phyloP scores from a whole-genome alignment of 2,329 filamentous ascomycete genomes.

The Colletotrichum brevisporum region DNA sequence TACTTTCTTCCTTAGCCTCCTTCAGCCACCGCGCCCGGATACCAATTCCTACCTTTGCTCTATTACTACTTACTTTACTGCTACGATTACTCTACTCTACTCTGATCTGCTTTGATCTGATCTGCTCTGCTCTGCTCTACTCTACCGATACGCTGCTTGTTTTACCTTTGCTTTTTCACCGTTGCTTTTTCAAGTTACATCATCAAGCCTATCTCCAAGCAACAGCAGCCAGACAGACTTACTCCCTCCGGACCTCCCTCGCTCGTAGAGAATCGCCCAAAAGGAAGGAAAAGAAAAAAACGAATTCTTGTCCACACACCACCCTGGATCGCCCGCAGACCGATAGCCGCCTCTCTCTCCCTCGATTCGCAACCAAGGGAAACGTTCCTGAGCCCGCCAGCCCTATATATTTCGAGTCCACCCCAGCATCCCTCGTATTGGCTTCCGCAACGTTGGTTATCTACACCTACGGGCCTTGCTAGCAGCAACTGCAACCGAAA shows the following conservation, averaged over 20 bases:
- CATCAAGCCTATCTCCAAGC: conserved; percentile 28
- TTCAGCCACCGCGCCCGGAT: conserved; percentile 37
- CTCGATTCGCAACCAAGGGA: conserved; percentile 21
- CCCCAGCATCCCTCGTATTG: conserved; percentile 7
- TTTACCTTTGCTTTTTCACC: conserved; percentile 40
- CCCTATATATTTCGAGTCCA: conserved; percentile 30
- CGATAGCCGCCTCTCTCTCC: conserved; percentile 22
- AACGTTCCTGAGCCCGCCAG: neutral
- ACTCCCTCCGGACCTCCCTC: conserved; percentile 22
- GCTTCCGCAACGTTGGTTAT: neutral
- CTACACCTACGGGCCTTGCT: neutral
- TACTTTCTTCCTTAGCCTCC: conserved; percentile 38
- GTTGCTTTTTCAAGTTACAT: conserved; percentile 39
- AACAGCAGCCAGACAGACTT: neutral
- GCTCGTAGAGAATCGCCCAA: conserved; percentile 30
- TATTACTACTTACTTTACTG: no score
- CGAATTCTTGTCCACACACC: conserved; percentile 31
- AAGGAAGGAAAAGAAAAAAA: conserved; percentile 10
- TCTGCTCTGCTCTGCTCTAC: neutral
- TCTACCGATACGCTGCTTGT: conserved; percentile 21
- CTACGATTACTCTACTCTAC: no score
- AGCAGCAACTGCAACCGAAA: conserved; percentile 9
- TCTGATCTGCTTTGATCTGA: neutral
- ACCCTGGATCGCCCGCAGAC: conserved; percentile 20
- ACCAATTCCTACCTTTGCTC: conserved; percentile 12